Evolutionary conservation across 768 basidiomycete genomes (phyloP).

Genomic region (Russula compacta): DNA sequence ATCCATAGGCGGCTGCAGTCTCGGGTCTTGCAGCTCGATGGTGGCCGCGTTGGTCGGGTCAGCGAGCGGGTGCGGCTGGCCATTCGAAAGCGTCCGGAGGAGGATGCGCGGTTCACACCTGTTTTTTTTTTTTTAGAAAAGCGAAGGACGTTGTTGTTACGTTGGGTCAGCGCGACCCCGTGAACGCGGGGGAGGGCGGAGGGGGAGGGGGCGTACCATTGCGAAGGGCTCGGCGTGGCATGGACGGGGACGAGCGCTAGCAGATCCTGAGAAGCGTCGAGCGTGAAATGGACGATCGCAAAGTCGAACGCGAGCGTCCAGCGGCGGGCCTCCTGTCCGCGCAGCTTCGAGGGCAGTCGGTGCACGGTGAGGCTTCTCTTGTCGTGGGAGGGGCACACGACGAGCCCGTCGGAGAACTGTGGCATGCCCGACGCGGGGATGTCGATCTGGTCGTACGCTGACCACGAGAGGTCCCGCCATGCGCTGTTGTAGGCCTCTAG

Average conservation of each 20-base stretch:
- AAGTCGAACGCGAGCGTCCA: not conserved
- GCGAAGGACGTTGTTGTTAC: no score
- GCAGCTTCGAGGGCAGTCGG: not conserved
- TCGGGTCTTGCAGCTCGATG: not conserved
- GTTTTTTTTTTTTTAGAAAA: not conserved
- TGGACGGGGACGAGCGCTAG: not conserved
- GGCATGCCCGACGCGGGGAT: not conserved
- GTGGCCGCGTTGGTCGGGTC: no score
- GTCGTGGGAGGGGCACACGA: not conserved
- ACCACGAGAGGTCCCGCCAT: not conserved
- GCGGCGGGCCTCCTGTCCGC: not conserved
- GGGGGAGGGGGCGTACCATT: not conserved
- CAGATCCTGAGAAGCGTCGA: not conserved
- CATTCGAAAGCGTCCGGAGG: not conserved
- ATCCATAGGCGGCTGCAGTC: not conserved
- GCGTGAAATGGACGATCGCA: not conserved
- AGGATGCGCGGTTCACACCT: constrained; percentile 3
- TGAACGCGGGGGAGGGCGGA: no score
- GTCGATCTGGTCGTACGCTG: not conserved
- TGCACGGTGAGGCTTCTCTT: not conserved
- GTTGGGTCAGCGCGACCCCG: no score
- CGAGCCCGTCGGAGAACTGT: not conserved
- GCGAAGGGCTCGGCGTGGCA: not conserved
- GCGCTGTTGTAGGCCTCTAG: not conserved
- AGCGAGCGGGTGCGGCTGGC: not conserved